Evolutionary conservation across 768 basidiomycete genomes (phyloP).

Genomic region (Royoungia palumana): DNA sequence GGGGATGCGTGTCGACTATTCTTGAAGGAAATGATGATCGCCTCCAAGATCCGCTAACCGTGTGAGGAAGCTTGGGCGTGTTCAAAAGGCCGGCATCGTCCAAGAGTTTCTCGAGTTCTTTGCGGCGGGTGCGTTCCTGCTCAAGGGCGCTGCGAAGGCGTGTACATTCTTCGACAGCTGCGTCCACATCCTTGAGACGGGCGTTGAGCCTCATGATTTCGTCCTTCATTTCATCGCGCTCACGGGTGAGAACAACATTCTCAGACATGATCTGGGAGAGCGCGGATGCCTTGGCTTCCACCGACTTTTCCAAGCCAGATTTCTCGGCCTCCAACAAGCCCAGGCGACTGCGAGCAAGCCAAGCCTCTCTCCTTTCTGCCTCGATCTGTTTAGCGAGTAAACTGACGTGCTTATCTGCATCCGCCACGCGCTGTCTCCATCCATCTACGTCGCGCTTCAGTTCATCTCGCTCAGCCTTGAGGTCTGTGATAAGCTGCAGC

Average conservation of each 20-base stretch:
- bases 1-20: conserved; percentile 33
- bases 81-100: conserved; percentile 41
- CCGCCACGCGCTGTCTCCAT: conserved; percentile 74
- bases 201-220: conserved; percentile 28
- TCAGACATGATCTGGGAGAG: conserved; percentile 30
- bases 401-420: conserved; percentile 68
- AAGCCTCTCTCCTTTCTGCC: conserved; percentile 76
- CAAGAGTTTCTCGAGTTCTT: conserved; percentile 53
- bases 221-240: conserved; percentile 29
- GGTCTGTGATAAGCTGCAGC: conserved; percentile 67
- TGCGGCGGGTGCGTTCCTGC: conserved; percentile 40
- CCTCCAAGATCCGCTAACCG: conserved; percentile 11
- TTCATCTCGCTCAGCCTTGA: conserved; percentile 87
- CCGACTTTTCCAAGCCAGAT: conserved; percentile 46
- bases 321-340: conserved; percentile 69
- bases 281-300: conserved; percentile 35
- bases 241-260: conserved; percentile 21
- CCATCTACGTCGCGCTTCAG: conserved; percentile 85
- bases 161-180: conserved; percentile 23
- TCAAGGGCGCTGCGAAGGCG: conserved; percentile 31
- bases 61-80: conserved; percentile 40
- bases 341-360: conserved; percentile 75
- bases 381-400: conserved; percentile 69
- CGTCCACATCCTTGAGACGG: conserved; percentile 30
- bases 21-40: conserved; percentile 20